Base-by-base conservation (phyloP, 768 basidiomycete genomes). In the Dendrothele bispora region DNA sequence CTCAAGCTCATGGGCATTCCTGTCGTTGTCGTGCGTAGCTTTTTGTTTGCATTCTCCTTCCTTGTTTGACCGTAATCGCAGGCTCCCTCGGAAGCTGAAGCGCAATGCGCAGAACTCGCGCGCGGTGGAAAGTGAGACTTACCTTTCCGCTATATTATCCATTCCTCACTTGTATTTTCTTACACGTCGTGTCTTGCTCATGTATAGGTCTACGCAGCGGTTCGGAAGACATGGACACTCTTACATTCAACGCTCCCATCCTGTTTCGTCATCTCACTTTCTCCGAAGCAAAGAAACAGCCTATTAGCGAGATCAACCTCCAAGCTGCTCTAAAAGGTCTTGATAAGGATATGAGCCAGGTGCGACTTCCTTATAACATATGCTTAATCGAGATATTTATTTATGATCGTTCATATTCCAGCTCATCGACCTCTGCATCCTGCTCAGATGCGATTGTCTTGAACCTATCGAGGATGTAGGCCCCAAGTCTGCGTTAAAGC, bases 161-260 rank as follows among this genome's bases (percentile, higher is more conserved):
- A 6, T 12, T 43, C 20, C 22, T 20, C 8, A n/a, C 37, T 10
- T 26, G 8, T 43, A 37, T 38, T 41, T 11, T 39, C 25, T 27
- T 29, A 20, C 34, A 6, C 15, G 22, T 48, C 29, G 25, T 6
- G 27, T 37, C 34, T 37, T 7, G 46, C 20, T 15, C 5, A 8
- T 34, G 26, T 21, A 39, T 55, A 92, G 91, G 91, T 98, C 22
- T 98, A 91, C 63, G 95, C 91, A 1, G 94, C 95, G 95, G 95
- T 12, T 97, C 94, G 1, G 95, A 98, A 68, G 95, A 99, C 66
- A 99, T 99, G 95, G 95, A 99, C 59, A 99, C 95, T 6, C 82
- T 99, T 21, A 99, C 95, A 1, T 99, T 99, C 73, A 79, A 82
- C 55, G 72, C 95, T 0, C 95, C 97, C 1, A 84, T 95, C 35